Evolutionary conservation across 441 rosid species (phyloP).

Genomic region (Euphorbia celastroides): DNA sequence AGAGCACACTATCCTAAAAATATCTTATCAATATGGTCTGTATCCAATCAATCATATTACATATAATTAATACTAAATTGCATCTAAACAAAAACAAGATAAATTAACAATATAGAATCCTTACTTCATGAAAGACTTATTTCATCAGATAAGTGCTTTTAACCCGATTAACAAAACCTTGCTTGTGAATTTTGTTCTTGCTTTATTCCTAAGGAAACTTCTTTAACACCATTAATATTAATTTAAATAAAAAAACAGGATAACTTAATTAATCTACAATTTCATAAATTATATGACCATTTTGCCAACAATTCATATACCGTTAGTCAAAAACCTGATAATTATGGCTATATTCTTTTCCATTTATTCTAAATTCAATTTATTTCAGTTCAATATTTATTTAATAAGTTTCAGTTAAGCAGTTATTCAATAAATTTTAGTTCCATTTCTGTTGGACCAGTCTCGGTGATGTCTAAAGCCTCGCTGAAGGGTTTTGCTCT

Average conservation of each 20-base stretch:
- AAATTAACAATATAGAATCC: not conserved
- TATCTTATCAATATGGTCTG: not conserved
- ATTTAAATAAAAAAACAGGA: not conserved
- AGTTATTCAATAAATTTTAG: too few species aligned
- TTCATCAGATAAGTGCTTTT: not conserved
- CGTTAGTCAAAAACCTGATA: too few species aligned
- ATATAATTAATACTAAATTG: not conserved
- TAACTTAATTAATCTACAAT: too few species aligned
- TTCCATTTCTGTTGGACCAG: too few species aligned
- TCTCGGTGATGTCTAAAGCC: too few species aligned
- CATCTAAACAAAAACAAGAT: not conserved
- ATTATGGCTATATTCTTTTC: too few species aligned
- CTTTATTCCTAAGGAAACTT: not conserved
- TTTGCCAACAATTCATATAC: too few species aligned
- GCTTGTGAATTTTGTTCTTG: not conserved
- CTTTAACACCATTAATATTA: not conserved
- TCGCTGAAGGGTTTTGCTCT: too few species aligned
- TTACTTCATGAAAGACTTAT: not conserved
- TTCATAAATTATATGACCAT: too few species aligned
- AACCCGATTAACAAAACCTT: conserved; percentile 2
- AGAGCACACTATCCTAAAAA: not conserved
- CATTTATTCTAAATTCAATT: too few species aligned
- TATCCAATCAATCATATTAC: not conserved
- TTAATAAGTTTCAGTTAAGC: too few species aligned
- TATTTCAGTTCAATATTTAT: too few species aligned